These are phyloP conservation scores for Datisca glomerata DNA, from an alignment of 306 rosid genomes.

Conservation along the genomic window DNA sequence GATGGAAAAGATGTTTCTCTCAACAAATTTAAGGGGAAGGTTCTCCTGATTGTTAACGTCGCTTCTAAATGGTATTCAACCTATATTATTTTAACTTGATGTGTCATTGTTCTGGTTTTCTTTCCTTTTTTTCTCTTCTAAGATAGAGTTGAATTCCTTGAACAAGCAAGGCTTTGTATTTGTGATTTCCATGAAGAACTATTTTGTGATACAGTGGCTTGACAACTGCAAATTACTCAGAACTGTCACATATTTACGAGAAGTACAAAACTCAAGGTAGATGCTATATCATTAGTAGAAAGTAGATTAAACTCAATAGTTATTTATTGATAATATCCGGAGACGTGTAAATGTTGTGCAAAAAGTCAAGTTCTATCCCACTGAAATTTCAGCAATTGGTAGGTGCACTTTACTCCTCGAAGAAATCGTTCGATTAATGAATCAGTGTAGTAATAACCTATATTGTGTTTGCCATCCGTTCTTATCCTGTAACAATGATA, in stretches of 20 bases:
- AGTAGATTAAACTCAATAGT: too few species aligned
- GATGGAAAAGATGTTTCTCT: conserved; percentile 74
- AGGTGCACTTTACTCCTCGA: too few species aligned
- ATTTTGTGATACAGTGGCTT: conserved; percentile 60
- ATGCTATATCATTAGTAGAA: too few species aligned
- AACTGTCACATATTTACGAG: conserved; percentile 70
- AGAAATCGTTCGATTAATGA: too few species aligned
- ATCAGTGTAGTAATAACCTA: too few species aligned
- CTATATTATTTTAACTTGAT: conserved; percentile 1
- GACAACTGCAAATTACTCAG: conserved; percentile 84
- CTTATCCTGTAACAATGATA: too few species aligned
- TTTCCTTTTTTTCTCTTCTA: too few species aligned
- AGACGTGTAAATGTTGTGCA: too few species aligned
- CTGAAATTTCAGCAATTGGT: too few species aligned
- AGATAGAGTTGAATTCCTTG: background rate
- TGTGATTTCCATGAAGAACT: conserved; percentile 10
- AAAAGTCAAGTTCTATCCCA: too few species aligned
- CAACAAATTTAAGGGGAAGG: conserved; percentile 83
- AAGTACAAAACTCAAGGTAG: conserved; percentile 86
- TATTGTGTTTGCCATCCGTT: too few species aligned
- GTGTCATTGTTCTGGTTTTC: conserved; percentile 4
- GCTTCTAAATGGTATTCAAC: conserved; percentile 82
- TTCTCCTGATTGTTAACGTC: conserved; percentile 85
- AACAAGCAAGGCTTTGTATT: background rate
- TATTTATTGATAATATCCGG: too few species aligned